Percentiles rank a stretch among this genome's conserved stretches.
Evolutionary conservation across 2,329 filamentous ascomycete genomes (phyloP).

Genomic region (Colletotrichum sp.): DNA sequence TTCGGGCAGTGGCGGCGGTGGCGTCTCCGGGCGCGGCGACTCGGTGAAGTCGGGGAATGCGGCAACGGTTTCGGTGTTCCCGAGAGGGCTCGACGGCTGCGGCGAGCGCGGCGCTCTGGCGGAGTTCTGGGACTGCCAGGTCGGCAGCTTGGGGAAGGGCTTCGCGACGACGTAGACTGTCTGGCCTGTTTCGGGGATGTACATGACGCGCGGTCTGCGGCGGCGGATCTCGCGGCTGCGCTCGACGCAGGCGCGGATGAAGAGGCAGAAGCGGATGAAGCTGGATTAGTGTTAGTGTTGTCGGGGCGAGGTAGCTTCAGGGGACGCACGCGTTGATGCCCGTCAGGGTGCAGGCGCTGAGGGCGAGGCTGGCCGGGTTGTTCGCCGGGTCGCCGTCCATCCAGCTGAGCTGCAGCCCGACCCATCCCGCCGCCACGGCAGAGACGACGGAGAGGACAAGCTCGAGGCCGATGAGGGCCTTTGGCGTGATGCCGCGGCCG

Average conservation of each 20-base stretch:
- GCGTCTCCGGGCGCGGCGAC: background rate
- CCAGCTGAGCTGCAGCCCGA: background rate
- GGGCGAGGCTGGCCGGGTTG: background rate
- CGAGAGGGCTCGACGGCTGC: background rate
- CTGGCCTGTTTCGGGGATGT: conserved; percentile 24
- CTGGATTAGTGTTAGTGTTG: background rate
- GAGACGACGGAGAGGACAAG: conserved; percentile 23
- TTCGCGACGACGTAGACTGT: conserved; percentile 26
- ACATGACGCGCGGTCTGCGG: conserved; percentile 25
- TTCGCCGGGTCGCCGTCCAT: background rate
- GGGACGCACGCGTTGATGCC: background rate
- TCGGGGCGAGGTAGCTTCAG: rapidly evolving
- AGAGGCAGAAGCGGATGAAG: conserved; percentile 28
- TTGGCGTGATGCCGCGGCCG: conserved; percentile 28
- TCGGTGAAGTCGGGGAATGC: background rate
- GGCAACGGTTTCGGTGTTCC: background rate
- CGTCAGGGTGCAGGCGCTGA: background rate
- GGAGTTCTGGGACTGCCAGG: background rate
- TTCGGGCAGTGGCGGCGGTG: background rate
- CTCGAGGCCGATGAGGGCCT: conserved; percentile 31
- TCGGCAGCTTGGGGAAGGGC: conserved; percentile 15
- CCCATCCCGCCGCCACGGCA: background rate
- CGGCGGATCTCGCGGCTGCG: conserved; percentile 19
- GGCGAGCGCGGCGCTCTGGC: background rate
- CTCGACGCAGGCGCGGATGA: conserved; percentile 31